Evolutionary conservation across 1,284 basidiomycete species (phyloP).

Genomic region (Hemileia vastatrix): DNA sequence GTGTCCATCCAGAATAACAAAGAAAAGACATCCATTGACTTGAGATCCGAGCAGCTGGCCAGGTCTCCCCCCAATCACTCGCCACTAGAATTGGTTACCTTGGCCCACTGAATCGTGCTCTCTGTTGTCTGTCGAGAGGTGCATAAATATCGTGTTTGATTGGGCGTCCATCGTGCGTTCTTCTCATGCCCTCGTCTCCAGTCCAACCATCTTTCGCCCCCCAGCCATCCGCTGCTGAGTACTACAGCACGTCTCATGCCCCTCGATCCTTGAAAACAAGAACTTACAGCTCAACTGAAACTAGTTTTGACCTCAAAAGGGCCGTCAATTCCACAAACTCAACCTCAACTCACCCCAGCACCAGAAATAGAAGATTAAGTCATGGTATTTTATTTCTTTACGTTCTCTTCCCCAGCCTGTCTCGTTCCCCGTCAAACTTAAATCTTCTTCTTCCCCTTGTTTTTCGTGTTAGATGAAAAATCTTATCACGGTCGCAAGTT

Average conservation of each 20-base stretch:
- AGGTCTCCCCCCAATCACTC: no score
- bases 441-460: no score
- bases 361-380: slow-evolving; percentile 37
- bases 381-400: slow-evolving; percentile 16
- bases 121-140: no score
- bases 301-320: neutral
- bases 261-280: neutral
- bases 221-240: slow-evolving; percentile 1
- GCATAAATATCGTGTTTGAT: no score
- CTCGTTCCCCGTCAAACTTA: neutral
- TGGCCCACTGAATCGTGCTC: no score
- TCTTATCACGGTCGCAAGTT: slow-evolving; percentile 59
- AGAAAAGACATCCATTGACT: no score
- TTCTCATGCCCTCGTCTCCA: no score
- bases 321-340: neutral
- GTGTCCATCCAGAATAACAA: no score
- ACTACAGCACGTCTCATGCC: slow-evolving; percentile 8
- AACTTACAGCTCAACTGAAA: slow-evolving; percentile 4
- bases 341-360: slow-evolving; percentile 23
- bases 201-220: neutral
- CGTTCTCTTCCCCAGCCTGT: neutral
- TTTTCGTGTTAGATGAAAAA: slow-evolving; percentile 51
- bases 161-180: no score
- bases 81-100: no score
- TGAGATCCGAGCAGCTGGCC: no score